Evolutionary conservation across 805 yeast species (phyloP), one percentile per base, ranked within the genome.

Genomic region (Tetrapisispora taiwanensis): DNA sequence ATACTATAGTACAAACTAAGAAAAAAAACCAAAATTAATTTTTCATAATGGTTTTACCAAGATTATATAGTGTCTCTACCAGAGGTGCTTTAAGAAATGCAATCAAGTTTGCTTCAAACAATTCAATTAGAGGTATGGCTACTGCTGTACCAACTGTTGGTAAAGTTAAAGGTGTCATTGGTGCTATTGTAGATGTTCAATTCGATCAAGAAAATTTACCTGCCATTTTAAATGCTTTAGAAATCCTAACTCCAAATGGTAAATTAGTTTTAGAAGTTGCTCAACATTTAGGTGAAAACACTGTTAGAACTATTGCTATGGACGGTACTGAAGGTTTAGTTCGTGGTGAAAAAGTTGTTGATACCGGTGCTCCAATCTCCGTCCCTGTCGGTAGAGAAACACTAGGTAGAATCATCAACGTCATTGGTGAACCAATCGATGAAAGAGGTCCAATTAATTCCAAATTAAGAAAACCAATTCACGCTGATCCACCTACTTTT

Each of bases 251-350:
- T 63, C 78, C 78, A 62, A 71, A 76, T 56, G 89, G 88, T 63
- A 77, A 78, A 65, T 81, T 92, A 68, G 88, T 92, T 57, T 81
- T 92, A 65, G 98, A 92, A 78, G 98, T 92, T 62, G 92, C 98
- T 65, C 98, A 92, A 79, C 98, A 92, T 75, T 81, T 92, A 73
- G 98, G 98, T 80, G 97, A 92, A 79, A 88, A 88, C 85, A 84
- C 97, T 63, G 97, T 92, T 71, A 90, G 98, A 84, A 84, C 98
- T 70, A 92, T 92, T 84, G 97, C 98, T 69, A 92, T 92, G 98
- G 98, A 92, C 73, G 97, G 97, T 86, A 92, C 98, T 62, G 97
- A 90, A 74, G 98, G 98, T 87, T 82, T 92, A 67, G 95, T 88
- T 63, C 90, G 98, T 81, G 98, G 98, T 72, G 81, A 84, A 66